phyloP scores from a whole-genome alignment of 169 alveolate genomes.

The Plasmodium fragile region DNA sequence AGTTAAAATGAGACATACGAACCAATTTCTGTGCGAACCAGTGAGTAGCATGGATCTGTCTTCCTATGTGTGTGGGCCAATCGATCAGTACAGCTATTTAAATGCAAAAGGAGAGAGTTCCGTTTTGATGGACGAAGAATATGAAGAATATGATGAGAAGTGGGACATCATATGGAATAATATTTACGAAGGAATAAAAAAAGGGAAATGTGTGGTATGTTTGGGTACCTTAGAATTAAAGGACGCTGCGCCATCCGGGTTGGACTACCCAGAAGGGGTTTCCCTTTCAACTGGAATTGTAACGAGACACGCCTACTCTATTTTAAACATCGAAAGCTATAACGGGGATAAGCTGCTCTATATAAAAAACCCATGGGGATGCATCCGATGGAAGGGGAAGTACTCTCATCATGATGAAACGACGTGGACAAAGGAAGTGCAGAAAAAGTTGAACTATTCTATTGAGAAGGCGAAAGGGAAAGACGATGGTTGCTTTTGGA shows the following conservation, averaged over 20 bases:
- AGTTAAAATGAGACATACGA: not conserved
- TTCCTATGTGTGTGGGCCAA: slow-evolving; percentile 34
- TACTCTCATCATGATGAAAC: slow-evolving; percentile 83
- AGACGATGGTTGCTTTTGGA: slow-evolving; percentile 92
- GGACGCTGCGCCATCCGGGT: slow-evolving; percentile 84
- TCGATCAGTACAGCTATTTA: slow-evolving; percentile 43
- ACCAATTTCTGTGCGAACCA: slow-evolving; percentile 32
- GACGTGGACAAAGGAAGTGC: slow-evolving; percentile 81
- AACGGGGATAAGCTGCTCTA: slow-evolving; percentile 83
- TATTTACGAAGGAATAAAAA: slow-evolving; percentile 82
- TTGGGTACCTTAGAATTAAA: slow-evolving; percentile 86
- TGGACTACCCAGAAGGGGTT: slow-evolving; percentile 87
- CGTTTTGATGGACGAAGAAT: not conserved
- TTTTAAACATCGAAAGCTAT: slow-evolving; percentile 84
- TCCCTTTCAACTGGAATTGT: slow-evolving; percentile 88
- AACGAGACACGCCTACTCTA: slow-evolving; percentile 91
- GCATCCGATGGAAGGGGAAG: slow-evolving; percentile 91
- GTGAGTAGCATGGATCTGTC: slow-evolving; percentile 53
- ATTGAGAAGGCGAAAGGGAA: slow-evolving; percentile 49
- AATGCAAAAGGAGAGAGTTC: slow-evolving; percentile 10
- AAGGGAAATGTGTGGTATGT: slow-evolving; percentile 88
- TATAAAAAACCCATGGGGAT: slow-evolving; percentile 96
- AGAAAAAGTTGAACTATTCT: slow-evolving; percentile 73
- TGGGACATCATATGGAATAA: slow-evolving; percentile 81
- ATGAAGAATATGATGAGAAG: slow-evolving; percentile 56